phyloP scores from a whole-genome alignment of 2,329 filamentous ascomycete genomes.

The Sporothrix variecibatus region DNA sequence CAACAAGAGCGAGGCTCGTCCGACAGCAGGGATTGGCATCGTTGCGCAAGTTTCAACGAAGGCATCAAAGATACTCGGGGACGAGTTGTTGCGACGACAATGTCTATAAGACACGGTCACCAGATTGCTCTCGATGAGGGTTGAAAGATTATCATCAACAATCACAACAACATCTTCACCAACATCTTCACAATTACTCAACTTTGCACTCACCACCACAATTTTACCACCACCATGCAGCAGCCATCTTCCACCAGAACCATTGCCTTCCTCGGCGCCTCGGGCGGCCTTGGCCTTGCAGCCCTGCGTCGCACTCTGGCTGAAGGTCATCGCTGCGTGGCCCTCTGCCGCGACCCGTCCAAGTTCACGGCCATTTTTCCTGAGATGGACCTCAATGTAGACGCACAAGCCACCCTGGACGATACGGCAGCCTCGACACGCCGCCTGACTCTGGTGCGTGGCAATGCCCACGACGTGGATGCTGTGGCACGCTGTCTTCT shows the following conservation, averaged over 20 bases:
- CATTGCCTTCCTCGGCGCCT: conserved; percentile 57
- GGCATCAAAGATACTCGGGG: neutral
- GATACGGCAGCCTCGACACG: conserved; percentile 25
- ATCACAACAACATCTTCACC: neutral
- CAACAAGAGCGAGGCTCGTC: neutral
- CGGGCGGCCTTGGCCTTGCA: conserved; percentile 51
- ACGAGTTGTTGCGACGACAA: neutral
- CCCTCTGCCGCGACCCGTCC: conserved; percentile 52
- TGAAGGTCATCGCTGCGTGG: conserved; percentile 50
- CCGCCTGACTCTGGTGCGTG: conserved; percentile 48
- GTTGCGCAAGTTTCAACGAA: neutral
- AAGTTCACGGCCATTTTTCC: conserved; percentile 42
- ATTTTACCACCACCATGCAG: neutral
- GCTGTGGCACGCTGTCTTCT: conserved; percentile 35
- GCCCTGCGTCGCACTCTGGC: conserved; percentile 49
- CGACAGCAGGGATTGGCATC: neutral
- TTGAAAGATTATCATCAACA: neutral
- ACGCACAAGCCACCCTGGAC: neutral
- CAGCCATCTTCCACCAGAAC: neutral
- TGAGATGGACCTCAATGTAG: neutral
- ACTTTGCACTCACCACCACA: neutral
- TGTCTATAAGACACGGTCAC: neutral
- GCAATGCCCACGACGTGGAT: conserved; percentile 49
- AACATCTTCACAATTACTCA: neutral
- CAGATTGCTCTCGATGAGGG: neutral